Evolutionary conservation across 805 yeast genomes (phyloP).

Genomic region (Candida endomychidarum): DNA sequence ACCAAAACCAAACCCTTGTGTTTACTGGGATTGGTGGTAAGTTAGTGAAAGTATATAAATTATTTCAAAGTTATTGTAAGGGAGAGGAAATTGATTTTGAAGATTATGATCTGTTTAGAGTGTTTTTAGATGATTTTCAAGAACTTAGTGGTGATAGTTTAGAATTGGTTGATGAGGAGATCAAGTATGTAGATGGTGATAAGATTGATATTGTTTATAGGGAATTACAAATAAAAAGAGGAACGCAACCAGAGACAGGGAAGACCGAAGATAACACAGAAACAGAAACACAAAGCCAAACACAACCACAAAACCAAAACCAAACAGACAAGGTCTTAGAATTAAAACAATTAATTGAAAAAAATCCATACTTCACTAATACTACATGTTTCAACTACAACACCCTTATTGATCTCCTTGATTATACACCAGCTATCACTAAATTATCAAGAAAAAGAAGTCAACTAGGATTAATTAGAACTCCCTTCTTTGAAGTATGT

Average conservation of each 20-base stretch:
- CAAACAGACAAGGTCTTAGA: no score
- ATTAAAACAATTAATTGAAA: no score
- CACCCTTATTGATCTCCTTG: neutral
- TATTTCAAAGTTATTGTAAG: neutral
- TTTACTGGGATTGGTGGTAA: slow-evolving; percentile 7
- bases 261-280: no score
- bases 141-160: slow-evolving; percentile 20
- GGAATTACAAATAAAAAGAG: no score
- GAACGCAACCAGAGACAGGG: no score
- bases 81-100: slow-evolving; percentile 1
- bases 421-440: slow-evolving; percentile 35
- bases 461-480: slow-evolving; percentile 32
- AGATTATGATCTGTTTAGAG: slow-evolving; percentile 10
- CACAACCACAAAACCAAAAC: no score
- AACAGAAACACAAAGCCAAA: no score
- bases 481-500: slow-evolving; percentile 54
- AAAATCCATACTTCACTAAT: no score
- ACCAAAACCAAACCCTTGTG: slow-evolving; percentile 2
- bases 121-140: slow-evolving; percentile 18
- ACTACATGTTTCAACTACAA: no score
- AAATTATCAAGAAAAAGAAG: slow-evolving; percentile 41
- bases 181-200: neutral
- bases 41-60: slow-evolving; percentile 1
- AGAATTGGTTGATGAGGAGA: slow-evolving; percentile 8
- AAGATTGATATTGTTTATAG: neutral